Evolutionary conservation across 768 basidiomycete genomes (phyloP).

Genomic region (Tricholomella constricta): DNA sequence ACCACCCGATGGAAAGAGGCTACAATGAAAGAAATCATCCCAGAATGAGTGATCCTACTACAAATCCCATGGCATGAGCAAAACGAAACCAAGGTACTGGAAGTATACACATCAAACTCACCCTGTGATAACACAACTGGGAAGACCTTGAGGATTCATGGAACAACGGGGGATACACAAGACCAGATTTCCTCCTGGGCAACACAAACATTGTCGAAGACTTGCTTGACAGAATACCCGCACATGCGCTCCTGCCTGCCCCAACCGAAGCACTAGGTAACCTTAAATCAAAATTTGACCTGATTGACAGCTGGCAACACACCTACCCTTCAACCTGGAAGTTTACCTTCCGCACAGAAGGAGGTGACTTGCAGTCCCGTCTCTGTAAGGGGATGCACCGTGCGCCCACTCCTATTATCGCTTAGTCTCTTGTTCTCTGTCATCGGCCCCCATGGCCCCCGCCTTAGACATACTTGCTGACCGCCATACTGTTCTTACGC

Average conservation of each 20-base stretch:
- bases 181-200: slow-evolving; percentile 36
- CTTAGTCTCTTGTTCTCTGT: too few species aligned
- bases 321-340: not conserved
- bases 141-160: not conserved
- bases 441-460: too few species aligned
- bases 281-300: not conserved
- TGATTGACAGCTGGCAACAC: slow-evolving; percentile 3
- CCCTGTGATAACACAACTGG: not conserved
- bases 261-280: not conserved
- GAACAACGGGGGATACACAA: not conserved
- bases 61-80: slow-evolving; percentile 18
- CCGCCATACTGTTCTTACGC: too few species aligned
- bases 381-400: too few species aligned
- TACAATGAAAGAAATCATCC: slow-evolving; percentile 17
- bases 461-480: too few species aligned
- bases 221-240: slow-evolving; percentile 34
- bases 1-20: slow-evolving; percentile 17
- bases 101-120: not conserved
- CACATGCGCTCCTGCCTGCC: slow-evolving; percentile 11
- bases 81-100: not conserved
- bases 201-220: slow-evolving; percentile 47
- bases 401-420: too few species aligned
- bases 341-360: not conserved
- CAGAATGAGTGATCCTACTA: slow-evolving; percentile 16
- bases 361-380: not conserved